phyloP scores from a whole-genome alignment of 2,329 filamentous ascomycete species.

The Phialophora tarda region DNA sequence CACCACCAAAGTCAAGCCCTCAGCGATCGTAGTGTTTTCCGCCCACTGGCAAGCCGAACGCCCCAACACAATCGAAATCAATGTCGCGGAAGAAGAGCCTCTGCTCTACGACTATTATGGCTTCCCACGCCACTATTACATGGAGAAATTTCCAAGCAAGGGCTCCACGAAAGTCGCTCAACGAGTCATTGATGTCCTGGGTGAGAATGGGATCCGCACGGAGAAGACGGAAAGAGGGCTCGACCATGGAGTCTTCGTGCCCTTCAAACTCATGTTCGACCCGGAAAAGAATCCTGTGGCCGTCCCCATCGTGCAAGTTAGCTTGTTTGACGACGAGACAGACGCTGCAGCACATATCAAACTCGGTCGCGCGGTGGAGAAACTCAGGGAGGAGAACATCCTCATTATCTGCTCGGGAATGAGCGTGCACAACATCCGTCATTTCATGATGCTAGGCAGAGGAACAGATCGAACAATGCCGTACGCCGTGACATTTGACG shows the following conservation, averaged over 20 bases:
- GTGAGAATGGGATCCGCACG: slow-evolving; percentile 63
- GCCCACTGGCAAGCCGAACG: slow-evolving; percentile 72
- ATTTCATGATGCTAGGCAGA: slow-evolving; percentile 55
- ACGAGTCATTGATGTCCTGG: slow-evolving; percentile 62
- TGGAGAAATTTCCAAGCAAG: slow-evolving; percentile 68
- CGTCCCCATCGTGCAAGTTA: slow-evolving; percentile 74
- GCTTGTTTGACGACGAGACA: slow-evolving; percentile 66
- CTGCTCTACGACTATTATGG: slow-evolving; percentile 78
- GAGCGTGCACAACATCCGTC: slow-evolving; percentile 73
- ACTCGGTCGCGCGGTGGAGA: slow-evolving; percentile 68
- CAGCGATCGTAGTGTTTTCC: slow-evolving; percentile 75
- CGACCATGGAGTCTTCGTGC: slow-evolving; percentile 77
- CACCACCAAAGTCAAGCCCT: slow-evolving; percentile 71
- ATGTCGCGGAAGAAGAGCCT: slow-evolving; percentile 67
- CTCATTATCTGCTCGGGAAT: slow-evolving; percentile 75
- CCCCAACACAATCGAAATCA: slow-evolving; percentile 65
- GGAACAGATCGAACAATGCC: slow-evolving; percentile 54
- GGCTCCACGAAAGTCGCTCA: slow-evolving; percentile 66
- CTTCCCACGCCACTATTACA: slow-evolving; percentile 72
- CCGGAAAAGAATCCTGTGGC: slow-evolving; percentile 66
- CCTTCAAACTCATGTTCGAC: slow-evolving; percentile 66
- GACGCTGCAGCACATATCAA: slow-evolving; percentile 69
- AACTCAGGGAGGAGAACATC: slow-evolving; percentile 70
- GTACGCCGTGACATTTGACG: slow-evolving; percentile 68
- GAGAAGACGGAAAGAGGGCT: slow-evolving; percentile 67